phyloP scores from a whole-genome alignment of 2,329 filamentous ascomycete species.

The Colletotrichum sp. region DNA sequence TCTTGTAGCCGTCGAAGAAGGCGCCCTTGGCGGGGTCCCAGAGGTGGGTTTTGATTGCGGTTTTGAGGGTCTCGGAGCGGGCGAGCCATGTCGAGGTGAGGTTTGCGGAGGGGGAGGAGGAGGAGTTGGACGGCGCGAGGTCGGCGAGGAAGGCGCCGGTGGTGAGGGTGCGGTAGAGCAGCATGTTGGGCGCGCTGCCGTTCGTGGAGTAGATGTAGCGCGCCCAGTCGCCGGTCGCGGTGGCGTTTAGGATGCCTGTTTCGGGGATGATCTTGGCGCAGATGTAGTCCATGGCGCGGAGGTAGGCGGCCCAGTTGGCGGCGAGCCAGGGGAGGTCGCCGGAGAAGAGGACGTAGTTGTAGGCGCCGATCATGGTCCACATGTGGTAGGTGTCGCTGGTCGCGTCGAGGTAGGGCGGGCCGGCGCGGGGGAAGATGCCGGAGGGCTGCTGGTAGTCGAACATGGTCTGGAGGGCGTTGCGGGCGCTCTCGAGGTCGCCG shows the following conservation, averaged over 20 bases:
- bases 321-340: conserved; percentile 19
- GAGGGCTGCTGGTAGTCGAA: conserved; percentile 48
- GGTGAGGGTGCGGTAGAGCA: conserved; percentile 58
- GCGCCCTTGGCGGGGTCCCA: conserved; percentile 54
- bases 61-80: conserved; percentile 44
- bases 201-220: conserved; percentile 52
- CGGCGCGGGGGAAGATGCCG: conserved; percentile 56
- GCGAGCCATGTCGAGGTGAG: conserved; percentile 44
- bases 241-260: conserved; percentile 47
- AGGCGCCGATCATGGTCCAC: conserved; percentile 57
- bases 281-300: conserved; percentile 32
- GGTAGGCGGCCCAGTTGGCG: conserved; percentile 34
- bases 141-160: conserved; percentile 56
- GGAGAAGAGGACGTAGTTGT: conserved; percentile 59
- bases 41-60: conserved; percentile 50
- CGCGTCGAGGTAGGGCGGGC: conserved; percentile 44
- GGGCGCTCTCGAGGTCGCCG: conserved; percentile 54
- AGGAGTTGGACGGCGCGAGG: conserved; percentile 43
- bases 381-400: conserved; percentile 37
- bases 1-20: conserved; percentile 58
- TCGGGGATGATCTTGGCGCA: conserved; percentile 26
- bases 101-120: conserved; percentile 35
- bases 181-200: conserved; percentile 50
- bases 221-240: conserved; percentile 56
- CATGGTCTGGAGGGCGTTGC: conserved; percentile 53